Evolutionary conservation across 2,329 filamentous ascomycete species (phyloP), one percentile per base, ranked within the genome.

Genomic region (Talaromyces sp.): DNA sequence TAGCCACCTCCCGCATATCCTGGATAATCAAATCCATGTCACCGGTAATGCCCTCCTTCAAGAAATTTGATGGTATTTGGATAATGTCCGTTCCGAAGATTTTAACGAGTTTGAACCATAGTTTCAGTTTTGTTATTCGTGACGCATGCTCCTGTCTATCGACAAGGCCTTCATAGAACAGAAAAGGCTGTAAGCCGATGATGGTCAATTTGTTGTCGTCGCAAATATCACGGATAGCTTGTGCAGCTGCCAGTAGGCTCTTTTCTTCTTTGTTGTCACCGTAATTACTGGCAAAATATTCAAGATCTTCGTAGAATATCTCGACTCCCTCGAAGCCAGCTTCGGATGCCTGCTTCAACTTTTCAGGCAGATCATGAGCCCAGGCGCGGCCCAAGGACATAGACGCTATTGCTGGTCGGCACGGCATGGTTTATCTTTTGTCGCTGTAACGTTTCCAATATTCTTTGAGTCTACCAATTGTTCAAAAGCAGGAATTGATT

Each of bases 261-360:
- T 80, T 72, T 17, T 77, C 70, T 2, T 76, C 78, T 29, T 79
- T 72, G 36, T 77, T 76, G 49, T 81, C 81, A 5, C 2, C 80
- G 73, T 1, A 83, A 74, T 81, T 75, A 36, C 75, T 70, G 69
- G 89, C 86, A 15, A 90, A 72, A 70, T 88, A 86, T 66, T 86
- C 80, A 3, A 94, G 83, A 74, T 94, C 91, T 73, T 94, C 91
- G 75, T 89, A 88, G 80, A 92, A 93, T 22, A 93, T 82, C 74
- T 94, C 91, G 69, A 94, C 85, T 61, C 89, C 90, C 66, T 84
- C 76, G 73, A 92, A 87, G 22, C 88, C 88, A 70, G 90, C 83
- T 63, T 82, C 80, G 5, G 84, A 80, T 6, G 90, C 90, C 78
- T 88, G 85, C 71, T 87, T 80, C 56, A 93, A 83, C 22, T 51